Percentiles rank a stretch among this genome's conserved stretches.
Evolutionary conservation across 2,329 filamentous ascomycete genomes (phyloP).

Genomic region (Aspergillus niger): DNA sequence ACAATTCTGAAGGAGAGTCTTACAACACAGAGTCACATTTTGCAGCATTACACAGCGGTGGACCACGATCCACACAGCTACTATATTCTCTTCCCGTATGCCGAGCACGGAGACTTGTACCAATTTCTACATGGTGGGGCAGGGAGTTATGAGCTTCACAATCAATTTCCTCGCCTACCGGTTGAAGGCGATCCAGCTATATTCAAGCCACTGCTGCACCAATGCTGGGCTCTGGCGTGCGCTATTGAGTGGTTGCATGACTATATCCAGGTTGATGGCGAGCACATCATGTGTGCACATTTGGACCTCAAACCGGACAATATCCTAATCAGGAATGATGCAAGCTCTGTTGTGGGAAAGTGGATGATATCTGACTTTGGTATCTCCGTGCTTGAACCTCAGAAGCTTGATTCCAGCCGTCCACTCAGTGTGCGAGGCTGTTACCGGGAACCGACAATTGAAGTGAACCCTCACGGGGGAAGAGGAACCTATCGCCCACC

Average conservation of each 20-base stretch:
- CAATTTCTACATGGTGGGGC: neutral
- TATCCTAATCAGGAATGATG: neutral
- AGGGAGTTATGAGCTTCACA: neutral
- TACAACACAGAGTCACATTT: neutral
- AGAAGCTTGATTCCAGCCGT: neutral
- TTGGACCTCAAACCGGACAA: neutral
- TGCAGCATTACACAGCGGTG: neutral
- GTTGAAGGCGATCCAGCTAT: neutral
- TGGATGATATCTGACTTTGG: neutral
- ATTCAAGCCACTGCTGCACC: neutral
- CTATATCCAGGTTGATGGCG: neutral
- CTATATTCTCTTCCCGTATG: neutral
- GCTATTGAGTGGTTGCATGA: neutral
- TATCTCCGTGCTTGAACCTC: neutral
- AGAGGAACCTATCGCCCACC: neutral
- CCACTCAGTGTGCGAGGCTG: neutral
- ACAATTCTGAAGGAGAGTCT: neutral
- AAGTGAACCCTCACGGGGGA: neutral
- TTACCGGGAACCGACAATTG: neutral
- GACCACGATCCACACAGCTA: neutral
- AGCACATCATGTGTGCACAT: neutral
- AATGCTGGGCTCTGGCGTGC: neutral
- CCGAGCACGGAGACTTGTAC: neutral
- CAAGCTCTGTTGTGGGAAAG: neutral
- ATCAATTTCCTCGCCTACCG: neutral